Conservation (phyloP, 345 rosid species). For the Garcia nutans region DNA sequence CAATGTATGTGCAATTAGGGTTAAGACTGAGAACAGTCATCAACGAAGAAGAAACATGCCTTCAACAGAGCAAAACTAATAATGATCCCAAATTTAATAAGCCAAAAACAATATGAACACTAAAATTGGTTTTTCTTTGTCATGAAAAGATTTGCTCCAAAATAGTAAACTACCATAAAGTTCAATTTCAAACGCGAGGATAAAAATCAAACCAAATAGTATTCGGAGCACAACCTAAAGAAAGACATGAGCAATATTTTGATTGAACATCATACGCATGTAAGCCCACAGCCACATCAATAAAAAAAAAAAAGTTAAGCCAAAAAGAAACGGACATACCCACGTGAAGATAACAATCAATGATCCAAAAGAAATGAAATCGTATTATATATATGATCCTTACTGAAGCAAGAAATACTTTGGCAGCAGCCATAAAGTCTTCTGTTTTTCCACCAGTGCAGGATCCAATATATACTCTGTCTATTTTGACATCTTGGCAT, state of each 20-base stretch:
- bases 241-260: background rate
- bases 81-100: too few relatives aligned
- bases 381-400: conserved; percentile 24
- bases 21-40: too few relatives aligned
- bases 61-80: too few relatives aligned
- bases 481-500: conserved; percentile 97
- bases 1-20: too few relatives aligned
- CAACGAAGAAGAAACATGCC: too few relatives aligned
- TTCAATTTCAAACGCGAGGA: too few relatives aligned
- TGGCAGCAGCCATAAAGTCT: conserved; percentile 93
- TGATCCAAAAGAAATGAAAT: background rate
- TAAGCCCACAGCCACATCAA: background rate
- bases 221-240: too few relatives aligned
- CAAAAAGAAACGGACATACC: background rate
- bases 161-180: too few relatives aligned
- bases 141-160: too few relatives aligned
- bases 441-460: conserved; percentile 99
- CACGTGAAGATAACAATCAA: background rate
- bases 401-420: conserved; percentile 80
- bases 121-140: too few relatives aligned
- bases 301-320: background rate
- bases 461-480: conserved; percentile 96
- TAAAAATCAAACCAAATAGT: too few relatives aligned
- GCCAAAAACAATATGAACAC: too few relatives aligned
- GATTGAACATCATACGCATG: background rate